Conservation (phyloP, 2,329 filamentous ascomycete species). For the Lasiodiplodia theobromae region DNA sequence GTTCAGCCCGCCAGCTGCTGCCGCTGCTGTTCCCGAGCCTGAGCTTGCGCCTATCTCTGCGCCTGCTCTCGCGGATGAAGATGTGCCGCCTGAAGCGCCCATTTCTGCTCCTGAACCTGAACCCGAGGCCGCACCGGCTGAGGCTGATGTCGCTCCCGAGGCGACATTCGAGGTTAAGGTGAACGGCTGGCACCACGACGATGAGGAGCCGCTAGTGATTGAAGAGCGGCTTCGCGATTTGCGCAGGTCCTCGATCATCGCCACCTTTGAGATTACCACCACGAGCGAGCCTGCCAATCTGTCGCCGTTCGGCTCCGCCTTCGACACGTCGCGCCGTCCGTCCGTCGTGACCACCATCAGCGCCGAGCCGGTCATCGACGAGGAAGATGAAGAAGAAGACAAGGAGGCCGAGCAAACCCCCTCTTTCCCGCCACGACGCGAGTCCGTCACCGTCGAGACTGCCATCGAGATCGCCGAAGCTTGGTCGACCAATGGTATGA, state of each 20-base stretch:
- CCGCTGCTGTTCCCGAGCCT: background rate
- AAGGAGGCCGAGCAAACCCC: background rate
- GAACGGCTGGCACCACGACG: constrained; percentile 16
- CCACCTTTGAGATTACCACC: constrained; percentile 10
- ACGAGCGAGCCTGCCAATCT: background rate
- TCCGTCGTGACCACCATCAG: constrained; percentile 23
- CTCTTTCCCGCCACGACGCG: background rate
- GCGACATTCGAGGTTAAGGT: background rate
- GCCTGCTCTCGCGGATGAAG: background rate
- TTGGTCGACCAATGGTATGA: background rate
- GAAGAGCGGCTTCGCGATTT: constrained; percentile 5
- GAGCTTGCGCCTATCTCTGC: background rate
- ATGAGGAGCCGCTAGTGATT: background rate
- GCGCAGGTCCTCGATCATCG: constrained; percentile 18
- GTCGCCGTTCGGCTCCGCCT: background rate
- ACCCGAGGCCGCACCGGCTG: background rate
- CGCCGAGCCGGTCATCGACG: constrained; percentile 24
- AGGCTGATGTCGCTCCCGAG: background rate
- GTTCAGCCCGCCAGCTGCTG: background rate
- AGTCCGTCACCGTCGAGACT: constrained; percentile 19
- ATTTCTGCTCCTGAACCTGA: background rate
- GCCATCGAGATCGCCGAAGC: constrained; percentile 8
- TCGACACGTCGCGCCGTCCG: constrained; percentile 15
- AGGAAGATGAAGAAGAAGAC: constrained; percentile 6
- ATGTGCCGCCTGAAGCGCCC: background rate